Conservation (phyloP, 306 rosid species). For the Cicer chorassanicum region DNA sequence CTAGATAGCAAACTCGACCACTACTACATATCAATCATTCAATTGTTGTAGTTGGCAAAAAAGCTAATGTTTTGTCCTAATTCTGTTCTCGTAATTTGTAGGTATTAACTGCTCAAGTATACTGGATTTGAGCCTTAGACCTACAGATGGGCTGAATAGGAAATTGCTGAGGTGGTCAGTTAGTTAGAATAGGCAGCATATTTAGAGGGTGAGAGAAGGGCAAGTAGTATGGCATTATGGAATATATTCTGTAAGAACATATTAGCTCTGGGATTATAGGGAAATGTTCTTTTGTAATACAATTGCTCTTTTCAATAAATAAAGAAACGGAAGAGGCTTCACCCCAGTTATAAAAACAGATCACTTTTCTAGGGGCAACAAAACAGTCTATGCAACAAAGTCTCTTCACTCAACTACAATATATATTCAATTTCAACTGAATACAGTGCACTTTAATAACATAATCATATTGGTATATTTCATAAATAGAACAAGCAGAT, state of each 20-base stretch:
- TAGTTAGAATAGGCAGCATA: too few species aligned
- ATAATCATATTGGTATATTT: not conserved
- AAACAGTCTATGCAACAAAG: not conserved
- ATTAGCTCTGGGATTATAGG: too few species aligned
- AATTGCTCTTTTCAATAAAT: too few species aligned
- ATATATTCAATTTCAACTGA: conserved; percentile 10
- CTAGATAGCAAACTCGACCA: not conserved
- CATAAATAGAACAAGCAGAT: conserved; percentile 29
- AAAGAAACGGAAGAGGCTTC: not conserved
- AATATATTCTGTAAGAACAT: too few species aligned
- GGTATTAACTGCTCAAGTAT: not conserved
- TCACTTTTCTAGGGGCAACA: not conserved
- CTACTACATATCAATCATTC: not conserved
- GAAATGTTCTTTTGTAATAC: too few species aligned
- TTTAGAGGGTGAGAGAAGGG: too few species aligned
- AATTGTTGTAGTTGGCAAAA: not conserved
- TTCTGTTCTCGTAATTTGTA: not conserved
- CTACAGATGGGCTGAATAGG: too few species aligned
- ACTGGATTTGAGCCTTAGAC: too few species aligned
- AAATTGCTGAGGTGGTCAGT: too few species aligned
- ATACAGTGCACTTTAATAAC: not conserved
- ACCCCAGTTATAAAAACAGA: not conserved
- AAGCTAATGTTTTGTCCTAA: not conserved
- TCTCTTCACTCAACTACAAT: not conserved
- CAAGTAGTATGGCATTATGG: too few species aligned